These are phyloP conservation scores for Mycena pura DNA, from an alignment of 768 basidiomycete species.

Conservation along the genomic window DNA sequence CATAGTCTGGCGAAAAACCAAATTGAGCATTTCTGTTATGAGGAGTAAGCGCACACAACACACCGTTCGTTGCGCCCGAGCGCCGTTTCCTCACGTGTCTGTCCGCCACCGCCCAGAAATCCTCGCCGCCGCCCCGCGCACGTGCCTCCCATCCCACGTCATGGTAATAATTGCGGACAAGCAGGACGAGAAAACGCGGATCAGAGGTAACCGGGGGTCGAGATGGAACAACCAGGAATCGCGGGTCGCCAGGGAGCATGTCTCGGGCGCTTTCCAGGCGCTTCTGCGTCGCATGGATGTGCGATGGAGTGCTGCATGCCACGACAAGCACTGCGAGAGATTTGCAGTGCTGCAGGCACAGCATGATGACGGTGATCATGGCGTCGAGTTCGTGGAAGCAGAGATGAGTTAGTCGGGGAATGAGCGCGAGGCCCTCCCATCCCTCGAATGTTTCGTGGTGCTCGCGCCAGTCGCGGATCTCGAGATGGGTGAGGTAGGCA, in stretches of 20 bases:
- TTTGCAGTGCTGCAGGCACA: not conserved
- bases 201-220: not conserved
- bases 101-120: not conserved
- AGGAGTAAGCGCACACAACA: no score
- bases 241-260: not conserved
- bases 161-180: not conserved
- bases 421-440: not conserved
- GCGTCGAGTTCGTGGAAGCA: not conserved
- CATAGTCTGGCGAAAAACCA: no score
- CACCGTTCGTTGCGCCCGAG: not conserved
- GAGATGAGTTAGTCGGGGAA: not conserved
- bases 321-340: not conserved
- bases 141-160: not conserved
- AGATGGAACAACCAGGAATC: not conserved
- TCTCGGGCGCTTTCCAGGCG: not conserved
- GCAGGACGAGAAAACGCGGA: not conserved
- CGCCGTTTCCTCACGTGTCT: not conserved
- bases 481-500: not conserved
- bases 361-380: not conserved
- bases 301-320: not conserved
- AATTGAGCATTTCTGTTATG: no score
- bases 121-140: not conserved
- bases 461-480: slow-evolving; percentile 1
- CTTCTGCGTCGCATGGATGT: not conserved
- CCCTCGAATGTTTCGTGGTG: not conserved